Evolutionary conservation across 208 protist species (phyloP).

Genomic region (Acanthamoeba rhysodes): DNA sequence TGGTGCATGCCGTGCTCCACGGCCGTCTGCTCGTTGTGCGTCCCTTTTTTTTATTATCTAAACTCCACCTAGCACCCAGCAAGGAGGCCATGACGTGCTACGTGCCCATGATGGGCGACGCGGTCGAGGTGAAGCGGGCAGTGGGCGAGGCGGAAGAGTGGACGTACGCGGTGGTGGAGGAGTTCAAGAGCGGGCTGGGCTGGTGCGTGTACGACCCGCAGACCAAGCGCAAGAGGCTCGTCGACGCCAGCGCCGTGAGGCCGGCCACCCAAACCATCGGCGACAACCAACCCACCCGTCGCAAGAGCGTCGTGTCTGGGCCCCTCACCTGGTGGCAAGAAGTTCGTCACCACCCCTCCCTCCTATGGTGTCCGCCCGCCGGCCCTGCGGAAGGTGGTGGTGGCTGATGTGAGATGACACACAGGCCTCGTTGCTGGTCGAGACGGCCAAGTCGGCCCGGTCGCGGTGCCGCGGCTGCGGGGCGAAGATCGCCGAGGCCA

Average conservation of each 20-base stretch:
- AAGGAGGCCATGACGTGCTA: neutral
- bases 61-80: no score
- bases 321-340: neutral
- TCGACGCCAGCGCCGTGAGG: neutral
- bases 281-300: neutral
- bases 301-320: neutral
- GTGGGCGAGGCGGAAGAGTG: neutral
- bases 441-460: neutral
- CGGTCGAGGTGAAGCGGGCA: neutral
- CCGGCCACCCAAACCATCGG: neutral
- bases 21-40: no score
- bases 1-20: no score
- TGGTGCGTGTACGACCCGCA: neutral
- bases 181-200: conserved; percentile 1
- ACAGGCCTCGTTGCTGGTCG: conserved; percentile 26
- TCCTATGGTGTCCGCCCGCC: no score
- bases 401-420: neutral
- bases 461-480: neutral
- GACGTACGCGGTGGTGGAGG: neutral
- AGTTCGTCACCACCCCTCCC: neutral
- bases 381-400: neutral
- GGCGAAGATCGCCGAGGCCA: neutral
- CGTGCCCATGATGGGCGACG: conserved; percentile 4
- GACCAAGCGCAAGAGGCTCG: conserved; percentile 1
- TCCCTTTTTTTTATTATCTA: no score